These are phyloP conservation scores for Chalciporus sphaerocephalus DNA, from an alignment of 768 basidiomycete genomes.

Conservation along the genomic window DNA sequence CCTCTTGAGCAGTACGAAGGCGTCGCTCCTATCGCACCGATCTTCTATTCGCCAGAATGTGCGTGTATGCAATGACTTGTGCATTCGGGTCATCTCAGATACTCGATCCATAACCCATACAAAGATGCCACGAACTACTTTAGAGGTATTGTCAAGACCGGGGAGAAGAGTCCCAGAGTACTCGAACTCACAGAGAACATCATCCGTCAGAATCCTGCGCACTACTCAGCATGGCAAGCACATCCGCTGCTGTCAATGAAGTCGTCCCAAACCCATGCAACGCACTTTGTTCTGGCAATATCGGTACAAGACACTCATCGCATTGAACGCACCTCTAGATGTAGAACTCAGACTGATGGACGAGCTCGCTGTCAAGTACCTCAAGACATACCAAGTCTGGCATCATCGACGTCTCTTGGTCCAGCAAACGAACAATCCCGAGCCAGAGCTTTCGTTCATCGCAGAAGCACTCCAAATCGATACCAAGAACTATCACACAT, in stretches of 20 bases:
- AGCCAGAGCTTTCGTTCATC: constrained; percentile 77
- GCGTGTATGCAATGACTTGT: constrained; percentile 29
- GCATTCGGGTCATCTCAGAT: constrained; percentile 6
- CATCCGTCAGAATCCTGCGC: constrained; percentile 90
- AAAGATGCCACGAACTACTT: constrained; percentile 92
- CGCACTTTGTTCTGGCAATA: constrained; percentile 68
- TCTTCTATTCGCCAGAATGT: constrained; percentile 91
- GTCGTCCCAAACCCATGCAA: not conserved
- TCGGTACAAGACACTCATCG: constrained; percentile 81
- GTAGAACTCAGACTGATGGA: constrained; percentile 83
- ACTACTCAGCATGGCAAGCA: constrained; percentile 91
- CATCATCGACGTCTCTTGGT: constrained; percentile 82
- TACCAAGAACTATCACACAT: constrained; percentile 97
- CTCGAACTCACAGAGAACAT: constrained; percentile 85
- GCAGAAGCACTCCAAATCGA: constrained; percentile 67
- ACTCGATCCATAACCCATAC: constrained; percentile 46
- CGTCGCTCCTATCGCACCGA: constrained; percentile 77
- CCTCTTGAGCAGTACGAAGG: constrained; percentile 82
- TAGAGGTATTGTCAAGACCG: constrained; percentile 70
- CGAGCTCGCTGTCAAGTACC: constrained; percentile 71
- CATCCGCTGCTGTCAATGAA: not conserved
- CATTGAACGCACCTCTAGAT: constrained; percentile 62
- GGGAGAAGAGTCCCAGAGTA: constrained; percentile 77
- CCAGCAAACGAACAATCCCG: constrained; percentile 46
- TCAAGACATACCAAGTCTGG: constrained; percentile 99